Evolutionary conservation across 352 stramenopile species (phyloP).

Genomic region (Phytophthora rubi): DNA sequence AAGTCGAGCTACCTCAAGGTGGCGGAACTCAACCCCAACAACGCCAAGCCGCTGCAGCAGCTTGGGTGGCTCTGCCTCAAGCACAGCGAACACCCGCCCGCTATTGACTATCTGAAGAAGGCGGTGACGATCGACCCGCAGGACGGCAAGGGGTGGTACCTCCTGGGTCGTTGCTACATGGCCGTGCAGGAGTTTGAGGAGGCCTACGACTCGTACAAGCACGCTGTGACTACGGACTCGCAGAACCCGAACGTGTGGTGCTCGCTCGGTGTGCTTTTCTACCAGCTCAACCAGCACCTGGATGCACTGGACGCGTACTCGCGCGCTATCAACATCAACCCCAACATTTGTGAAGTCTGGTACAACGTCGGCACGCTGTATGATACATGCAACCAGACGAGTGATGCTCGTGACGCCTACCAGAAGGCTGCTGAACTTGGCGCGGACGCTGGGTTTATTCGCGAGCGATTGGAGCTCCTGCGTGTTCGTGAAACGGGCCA

Average conservation of each 20-base stretch:
- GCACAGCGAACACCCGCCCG: slow-evolving; percentile 82
- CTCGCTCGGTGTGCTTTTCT: slow-evolving; percentile 91
- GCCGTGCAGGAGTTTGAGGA: slow-evolving; percentile 91
- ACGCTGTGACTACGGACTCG: slow-evolving; percentile 87
- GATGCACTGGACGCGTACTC: slow-evolving; percentile 90
- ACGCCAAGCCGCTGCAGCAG: slow-evolving; percentile 85
- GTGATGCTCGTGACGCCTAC: slow-evolving; percentile 87
- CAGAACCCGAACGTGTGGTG: slow-evolving; percentile 93
- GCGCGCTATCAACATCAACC: slow-evolving; percentile 91
- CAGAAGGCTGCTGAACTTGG: slow-evolving; percentile 89
- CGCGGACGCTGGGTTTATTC: slow-evolving; percentile 85
- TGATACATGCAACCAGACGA: slow-evolving; percentile 92
- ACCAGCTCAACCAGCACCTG: slow-evolving; percentile 89
- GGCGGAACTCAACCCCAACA: slow-evolving; percentile 83
- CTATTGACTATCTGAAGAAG: slow-evolving; percentile 89
- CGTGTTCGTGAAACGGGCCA: slow-evolving; percentile 81
- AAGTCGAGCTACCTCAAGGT: slow-evolving; percentile 90
- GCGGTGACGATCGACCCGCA: slow-evolving; percentile 80
- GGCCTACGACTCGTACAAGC: slow-evolving; percentile 92
- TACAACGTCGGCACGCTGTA: slow-evolving; percentile 93
- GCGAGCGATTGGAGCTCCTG: slow-evolving; percentile 79
- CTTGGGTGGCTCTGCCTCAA: slow-evolving; percentile 87
- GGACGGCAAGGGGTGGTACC: slow-evolving; percentile 90
- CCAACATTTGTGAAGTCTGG: slow-evolving; percentile 92
- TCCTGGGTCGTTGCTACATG: slow-evolving; percentile 92